Conservation (phyloP, 2,329 filamentous ascomycete genomes). For the Colletotrichum abscissum region DNA sequence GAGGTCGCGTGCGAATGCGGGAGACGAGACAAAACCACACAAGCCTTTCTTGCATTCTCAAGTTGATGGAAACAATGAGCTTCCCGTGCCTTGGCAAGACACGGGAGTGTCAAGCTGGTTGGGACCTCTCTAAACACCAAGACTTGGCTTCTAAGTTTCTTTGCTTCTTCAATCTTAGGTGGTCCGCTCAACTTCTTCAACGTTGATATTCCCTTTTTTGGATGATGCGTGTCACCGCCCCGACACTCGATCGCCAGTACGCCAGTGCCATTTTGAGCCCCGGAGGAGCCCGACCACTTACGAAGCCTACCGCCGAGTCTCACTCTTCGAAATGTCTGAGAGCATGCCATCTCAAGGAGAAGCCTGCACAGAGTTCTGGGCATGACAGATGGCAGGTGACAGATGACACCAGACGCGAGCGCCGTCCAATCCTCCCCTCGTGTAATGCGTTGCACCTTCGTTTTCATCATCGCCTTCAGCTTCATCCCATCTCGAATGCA, state of each 20-base stretch:
- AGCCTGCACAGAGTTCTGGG: not conserved
- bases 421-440: constrained; percentile 17
- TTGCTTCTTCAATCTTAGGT: not conserved
- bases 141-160: not conserved
- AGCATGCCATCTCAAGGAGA: not conserved
- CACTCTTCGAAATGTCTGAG: not conserved
- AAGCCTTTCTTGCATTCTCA: not conserved
- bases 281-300: not conserved
- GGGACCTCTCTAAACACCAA: not conserved
- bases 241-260: not conserved
- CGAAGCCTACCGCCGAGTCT: not conserved
- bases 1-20: no score
- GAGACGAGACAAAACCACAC: not conserved
- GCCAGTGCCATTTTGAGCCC: not conserved
- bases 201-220: not conserved
- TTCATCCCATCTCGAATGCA: constrained; percentile 16
- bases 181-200: not conserved
- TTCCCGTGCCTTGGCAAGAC: not conserved
- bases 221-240: not conserved
- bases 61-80: not conserved
- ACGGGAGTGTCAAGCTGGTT: not conserved
- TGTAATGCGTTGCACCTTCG: not conserved
- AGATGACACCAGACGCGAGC: constrained; percentile 10
- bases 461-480: constrained; percentile 1
- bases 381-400: constrained; percentile 26